Evolutionary conservation across 352 stramenopile species (phyloP).

Genomic region (Globisporangium cederbergense): DNA sequence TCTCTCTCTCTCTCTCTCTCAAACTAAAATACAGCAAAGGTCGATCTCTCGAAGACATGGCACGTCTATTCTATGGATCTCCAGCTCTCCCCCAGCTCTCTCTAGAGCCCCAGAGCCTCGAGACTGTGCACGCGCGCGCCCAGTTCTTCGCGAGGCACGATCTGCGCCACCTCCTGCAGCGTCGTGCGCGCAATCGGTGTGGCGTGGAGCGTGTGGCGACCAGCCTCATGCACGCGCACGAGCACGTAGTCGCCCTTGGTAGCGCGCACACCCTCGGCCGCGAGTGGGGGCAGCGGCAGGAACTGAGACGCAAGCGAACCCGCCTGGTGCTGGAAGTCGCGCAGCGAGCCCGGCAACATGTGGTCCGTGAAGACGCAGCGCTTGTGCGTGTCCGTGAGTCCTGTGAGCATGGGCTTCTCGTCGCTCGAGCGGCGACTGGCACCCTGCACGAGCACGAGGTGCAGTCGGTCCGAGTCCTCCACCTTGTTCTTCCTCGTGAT

Average conservation of each 20-base stretch:
- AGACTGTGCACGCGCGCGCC: conserved; percentile 46
- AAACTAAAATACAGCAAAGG: conserved; percentile 8
- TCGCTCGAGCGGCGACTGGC: conserved; percentile 78
- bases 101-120: conserved; percentile 26
- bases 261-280: conserved; percentile 36
- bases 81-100: not conserved
- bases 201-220: conserved; percentile 79
- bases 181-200: conserved; percentile 75
- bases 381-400: conserved; percentile 88
- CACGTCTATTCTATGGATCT: conserved; percentile 3
- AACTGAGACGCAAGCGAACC: conserved; percentile 39
- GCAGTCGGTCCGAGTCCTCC: conserved; percentile 90
- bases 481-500: conserved; percentile 90
- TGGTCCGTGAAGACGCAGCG: conserved; percentile 82
- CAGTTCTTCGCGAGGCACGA: conserved; percentile 54
- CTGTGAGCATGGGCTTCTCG: conserved; percentile 73
- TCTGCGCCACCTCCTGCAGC: conserved; percentile 50
- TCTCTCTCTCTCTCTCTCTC: not conserved
- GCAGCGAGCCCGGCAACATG: conserved; percentile 45
- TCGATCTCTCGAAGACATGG: not conserved
- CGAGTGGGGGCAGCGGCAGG: conserved; percentile 34
- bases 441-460: conserved; percentile 96
- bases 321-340: conserved; percentile 35
- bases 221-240: conserved; percentile 74
- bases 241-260: conserved; percentile 80